Base-by-base conservation (phyloP, 1,284 basidiomycete genomes). In the Rhodotorula mucilaginosa region DNA sequence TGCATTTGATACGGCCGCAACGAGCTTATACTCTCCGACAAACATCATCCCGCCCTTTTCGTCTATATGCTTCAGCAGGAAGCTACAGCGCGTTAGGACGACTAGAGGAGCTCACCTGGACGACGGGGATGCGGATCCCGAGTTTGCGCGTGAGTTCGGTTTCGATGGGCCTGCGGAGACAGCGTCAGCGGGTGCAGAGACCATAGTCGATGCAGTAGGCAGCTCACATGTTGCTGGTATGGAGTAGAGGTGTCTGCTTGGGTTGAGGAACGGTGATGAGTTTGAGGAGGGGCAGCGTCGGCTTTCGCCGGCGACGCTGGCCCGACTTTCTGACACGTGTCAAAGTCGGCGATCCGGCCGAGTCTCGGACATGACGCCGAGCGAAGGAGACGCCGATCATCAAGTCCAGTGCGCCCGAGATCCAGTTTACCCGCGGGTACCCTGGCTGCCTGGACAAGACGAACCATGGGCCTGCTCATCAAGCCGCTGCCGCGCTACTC, bases 1-100 rank as follows among this genome's bases (percentile, higher is more conserved):
- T 0, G 91, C 92, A 70, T 93, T 88, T 26, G 90, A 92, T 5
- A 95, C 89, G 0, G 92, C 93, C 19, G 91, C 87, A 52, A 84
- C 90, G 19, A 95, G 85, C 65, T 80, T 79, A 2, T 61, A 93
- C 90, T 90, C 89, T 5, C 5, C 34, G 6, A 34, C 5, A 8
- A 34, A 76, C 76, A 77, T 77, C 77, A 76, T 79, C n/a, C 77
- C 79, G 31, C 77, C 79, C 65, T 51, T 12, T 21, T 23, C 49
- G 5, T 21, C 49, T 51, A 7, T 49, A 18, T 23, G 18, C 23
- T 18, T 51, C 49, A 51, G 39, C 12, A 12, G 2, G 1, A 44
- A 44, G 49, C 49, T 21, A 51, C 49, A 51, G 49, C 23, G 49
- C 49, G 49, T 13, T 18, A 19, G 18, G 23, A 23, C 49, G 19